Conservation (phyloP, 2,329 filamentous ascomycete genomes). For the Dothistroma septosporum region DNA sequence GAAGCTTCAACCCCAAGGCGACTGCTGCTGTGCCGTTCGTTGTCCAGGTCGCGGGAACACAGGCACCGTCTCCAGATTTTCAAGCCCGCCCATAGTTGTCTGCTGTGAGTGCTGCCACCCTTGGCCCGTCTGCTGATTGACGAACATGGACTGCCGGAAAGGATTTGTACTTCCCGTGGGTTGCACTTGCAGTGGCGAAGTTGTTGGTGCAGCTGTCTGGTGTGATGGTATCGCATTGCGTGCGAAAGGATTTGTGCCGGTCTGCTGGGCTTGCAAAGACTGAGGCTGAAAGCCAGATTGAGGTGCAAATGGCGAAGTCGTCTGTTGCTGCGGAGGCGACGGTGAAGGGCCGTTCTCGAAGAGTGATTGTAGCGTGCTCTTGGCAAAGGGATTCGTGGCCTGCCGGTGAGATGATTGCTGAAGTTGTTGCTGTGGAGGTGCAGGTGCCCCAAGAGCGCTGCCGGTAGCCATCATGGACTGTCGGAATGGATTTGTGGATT, state of each 20-base stretch:
- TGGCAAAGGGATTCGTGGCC: conserved; percentile 58
- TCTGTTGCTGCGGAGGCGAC: conserved; percentile 16
- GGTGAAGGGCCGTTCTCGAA: conserved; percentile 24
- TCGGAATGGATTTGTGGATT: conserved; percentile 85
- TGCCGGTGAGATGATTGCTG: conserved; percentile 29
- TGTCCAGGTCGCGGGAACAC: conserved; percentile 77
- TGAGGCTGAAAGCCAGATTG: conserved; percentile 35
- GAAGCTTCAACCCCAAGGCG: conserved; percentile 27
- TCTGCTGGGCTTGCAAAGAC: conserved; percentile 55
- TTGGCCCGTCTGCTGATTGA: conserved; percentile 81
- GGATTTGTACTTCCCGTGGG: conserved; percentile 89
- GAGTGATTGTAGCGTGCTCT: conserved; percentile 36
- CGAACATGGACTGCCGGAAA: conserved; percentile 85
- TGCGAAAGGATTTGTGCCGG: conserved; percentile 69
- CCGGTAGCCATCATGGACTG: conserved; percentile 69
- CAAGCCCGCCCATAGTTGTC: conserved; percentile 73
- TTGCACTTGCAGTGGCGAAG: conserved; percentile 60
- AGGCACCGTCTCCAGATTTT: conserved; percentile 72
- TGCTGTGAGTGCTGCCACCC: conserved; percentile 77
- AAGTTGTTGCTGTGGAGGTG: conserved; percentile 11
- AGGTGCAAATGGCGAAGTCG: conserved; percentile 17
- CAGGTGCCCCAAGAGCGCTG: conserved; percentile 12
- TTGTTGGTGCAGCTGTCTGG: conserved; percentile 35
- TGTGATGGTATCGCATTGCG: conserved; percentile 48
- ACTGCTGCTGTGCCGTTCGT: conserved; percentile 24